These are phyloP conservation scores for Coniella vitis DNA, from an alignment of 2,329 filamentous ascomycete species.

Conservation along the genomic window DNA sequence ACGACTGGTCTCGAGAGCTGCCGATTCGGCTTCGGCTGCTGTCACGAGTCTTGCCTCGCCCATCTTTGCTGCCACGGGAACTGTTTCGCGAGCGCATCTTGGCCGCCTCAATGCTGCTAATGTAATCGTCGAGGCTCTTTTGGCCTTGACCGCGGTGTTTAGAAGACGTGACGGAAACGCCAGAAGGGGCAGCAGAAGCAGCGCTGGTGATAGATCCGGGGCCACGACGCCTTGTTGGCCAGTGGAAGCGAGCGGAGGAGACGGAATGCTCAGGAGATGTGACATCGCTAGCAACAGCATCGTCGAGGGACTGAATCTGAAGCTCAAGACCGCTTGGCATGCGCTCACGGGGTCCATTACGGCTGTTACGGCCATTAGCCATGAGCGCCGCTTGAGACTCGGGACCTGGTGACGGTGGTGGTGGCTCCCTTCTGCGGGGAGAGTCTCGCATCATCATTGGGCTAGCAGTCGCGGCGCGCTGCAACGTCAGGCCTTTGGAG, in stretches of 20 bases:
- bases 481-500: conserved; percentile 40
- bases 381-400: conserved; percentile 57
- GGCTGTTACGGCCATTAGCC: conserved; percentile 49
- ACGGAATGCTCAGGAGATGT: conserved; percentile 52
- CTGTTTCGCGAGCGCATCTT: conserved; percentile 40
- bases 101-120: conserved; percentile 76
- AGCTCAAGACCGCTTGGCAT: conserved; percentile 67
- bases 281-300: conserved; percentile 43
- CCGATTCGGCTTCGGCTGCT: conserved; percentile 43
- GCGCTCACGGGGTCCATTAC: conserved; percentile 68
- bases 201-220: conserved; percentile 52
- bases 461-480: conserved; percentile 61
- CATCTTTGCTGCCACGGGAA: conserved; percentile 45
- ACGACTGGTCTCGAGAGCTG: conserved; percentile 47
- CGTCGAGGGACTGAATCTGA: conserved; percentile 53
- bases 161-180: conserved; percentile 43
- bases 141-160: conserved; percentile 49
- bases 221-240: conserved; percentile 46
- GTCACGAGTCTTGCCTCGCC: conserved; percentile 37
- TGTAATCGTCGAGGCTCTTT: conserved; percentile 73
- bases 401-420: conserved; percentile 62
- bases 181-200: conserved; percentile 38
- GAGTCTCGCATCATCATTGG: conserved; percentile 56
- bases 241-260: conserved; percentile 48
- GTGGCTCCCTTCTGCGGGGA: conserved; percentile 38